Evolutionary conservation across 176 grass and related monocot species (phyloP).

Genomic region (Ensete ventricosum): DNA sequence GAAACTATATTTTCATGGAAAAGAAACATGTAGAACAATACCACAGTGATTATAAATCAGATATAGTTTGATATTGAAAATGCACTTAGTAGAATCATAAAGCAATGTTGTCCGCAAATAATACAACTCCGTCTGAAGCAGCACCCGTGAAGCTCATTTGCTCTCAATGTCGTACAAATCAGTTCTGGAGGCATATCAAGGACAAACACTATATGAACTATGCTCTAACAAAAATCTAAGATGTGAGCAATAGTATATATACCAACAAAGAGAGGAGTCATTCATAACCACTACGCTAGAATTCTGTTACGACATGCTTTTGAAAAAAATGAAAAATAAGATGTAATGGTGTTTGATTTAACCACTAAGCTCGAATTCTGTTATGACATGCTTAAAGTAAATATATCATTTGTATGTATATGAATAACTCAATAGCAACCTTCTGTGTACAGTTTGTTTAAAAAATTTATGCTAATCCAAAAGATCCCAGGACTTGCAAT

Average conservation of each 20-base stretch:
- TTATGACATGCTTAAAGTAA: too few species aligned
- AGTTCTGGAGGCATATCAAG: constrained; percentile 33
- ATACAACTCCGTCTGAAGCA: neutral
- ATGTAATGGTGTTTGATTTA: too few species aligned
- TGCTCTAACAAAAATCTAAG: neutral
- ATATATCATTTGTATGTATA: too few species aligned
- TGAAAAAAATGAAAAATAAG: too few species aligned
- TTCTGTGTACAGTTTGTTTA: too few species aligned
- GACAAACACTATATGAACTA: constrained; percentile 7
- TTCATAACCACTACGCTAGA: too few species aligned
- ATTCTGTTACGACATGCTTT: too few species aligned
- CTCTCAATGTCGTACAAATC: constrained; percentile 41
- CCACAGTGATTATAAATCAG: neutral
- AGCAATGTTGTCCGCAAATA: neutral
- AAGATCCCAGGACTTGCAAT: too few species aligned
- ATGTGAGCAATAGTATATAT: neutral
- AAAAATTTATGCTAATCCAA: too few species aligned
- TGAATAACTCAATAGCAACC: too few species aligned
- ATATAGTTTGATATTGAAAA: neutral
- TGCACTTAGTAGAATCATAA: neutral
- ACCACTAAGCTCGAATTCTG: too few species aligned
- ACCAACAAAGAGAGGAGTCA: too few species aligned
- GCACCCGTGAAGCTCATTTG: constrained; percentile 22
- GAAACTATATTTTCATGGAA: neutral
- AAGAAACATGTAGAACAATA: neutral